Evolutionary conservation across 1,284 basidiomycete genomes (phyloP), one percentile per base, ranked within the genome.

Genomic region (Pseudozyma pruni): DNA sequence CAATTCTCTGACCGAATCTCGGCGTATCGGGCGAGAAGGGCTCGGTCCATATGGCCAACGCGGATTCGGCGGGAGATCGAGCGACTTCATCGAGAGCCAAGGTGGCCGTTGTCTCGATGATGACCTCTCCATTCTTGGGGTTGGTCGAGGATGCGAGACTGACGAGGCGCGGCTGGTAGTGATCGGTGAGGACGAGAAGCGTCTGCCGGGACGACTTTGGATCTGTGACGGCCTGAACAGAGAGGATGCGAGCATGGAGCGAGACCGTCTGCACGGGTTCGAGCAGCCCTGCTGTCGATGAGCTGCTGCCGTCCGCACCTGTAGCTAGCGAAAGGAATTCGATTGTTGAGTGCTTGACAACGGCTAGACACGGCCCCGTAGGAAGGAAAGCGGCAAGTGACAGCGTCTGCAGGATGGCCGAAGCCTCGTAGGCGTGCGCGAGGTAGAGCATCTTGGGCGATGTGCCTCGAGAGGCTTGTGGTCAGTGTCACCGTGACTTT

Each of bases 101-200:
- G 1, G 57, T 54, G n/a, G 61, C 56, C 4, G 51, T 23, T 8
- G 69, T 72, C 3, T 25, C n/a, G 38, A 68, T 33, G 14, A 25
- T 20, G 17, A 43, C 17, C 31, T 60, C 49, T 27, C 57, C 49
- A 41, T 33, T 41, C 22, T 55, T 14, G 4, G 42, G 38, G 32
- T 43, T 25, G 8, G 22, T 33, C 11, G 47, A 54, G 19, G 60
- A 20, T 3, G 50, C 20, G 10, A 66, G 59, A 6, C 55, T 53
- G 48, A 78, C 46, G 45, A 78, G 58, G 11, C 53, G 39, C 11
- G 76, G 74, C 35, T 55, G 50, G 31, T 72, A 68, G 37, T 78
- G 76, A 44, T 78, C 76, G 19, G 76, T 78, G 41, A 78, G 73
- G 22, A 78, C 47, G 25, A 72, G 50, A 4, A 75, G 53, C 11